Evolutionary conservation across 345 rosid species (phyloP), one percentile per base, ranked within the genome.

Genomic region (Citrus inodora): DNA sequence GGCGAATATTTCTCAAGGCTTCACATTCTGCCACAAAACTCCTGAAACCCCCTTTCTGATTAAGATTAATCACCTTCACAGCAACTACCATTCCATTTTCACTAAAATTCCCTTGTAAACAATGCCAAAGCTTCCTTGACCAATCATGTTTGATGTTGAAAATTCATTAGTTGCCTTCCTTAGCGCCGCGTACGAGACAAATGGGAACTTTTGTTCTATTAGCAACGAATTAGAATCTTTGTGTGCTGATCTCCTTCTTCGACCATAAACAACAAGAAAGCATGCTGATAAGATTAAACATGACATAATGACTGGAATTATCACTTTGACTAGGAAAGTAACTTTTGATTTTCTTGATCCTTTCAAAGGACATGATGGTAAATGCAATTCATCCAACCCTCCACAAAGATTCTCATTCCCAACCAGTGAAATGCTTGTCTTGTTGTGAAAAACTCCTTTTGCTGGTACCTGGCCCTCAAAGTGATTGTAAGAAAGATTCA

Each of bases 391-490:
- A n/a, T 30, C 5, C 2, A 67, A 19, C 38, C 59, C 81, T 7
- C 84, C 67, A 42, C 84, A 78, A 55, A 78, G 81, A 25, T 21
- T 24, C n/a, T 69, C 30, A 37, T 82, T 82, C n/a, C 82, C 84
- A 0, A 14, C 5, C 9, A 82, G 53, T 21, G 51, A 60, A 67
- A 78, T 53, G 1, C 27, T 38, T 8, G 62, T 74, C 28, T 40
- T 63, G 30, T 82, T 82, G 16, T 4, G 24, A 58, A 82, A 82
- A 8, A 53, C 32, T 8, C 76, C 76, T 46, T 61, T 48, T 48
- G 25, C 25, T 22, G 84, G 81, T 24, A 82, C 81, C 53, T 67
- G 40, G 3, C 81, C 73, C 3, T 73, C 65, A 14, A 73, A 33
- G 21, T 63, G 10, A 55, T 71, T 76, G 56, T 61, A 76, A 7